phyloP scores from a whole-genome alignment of 768 basidiomycete genomes.

The Russula compacta region DNA sequence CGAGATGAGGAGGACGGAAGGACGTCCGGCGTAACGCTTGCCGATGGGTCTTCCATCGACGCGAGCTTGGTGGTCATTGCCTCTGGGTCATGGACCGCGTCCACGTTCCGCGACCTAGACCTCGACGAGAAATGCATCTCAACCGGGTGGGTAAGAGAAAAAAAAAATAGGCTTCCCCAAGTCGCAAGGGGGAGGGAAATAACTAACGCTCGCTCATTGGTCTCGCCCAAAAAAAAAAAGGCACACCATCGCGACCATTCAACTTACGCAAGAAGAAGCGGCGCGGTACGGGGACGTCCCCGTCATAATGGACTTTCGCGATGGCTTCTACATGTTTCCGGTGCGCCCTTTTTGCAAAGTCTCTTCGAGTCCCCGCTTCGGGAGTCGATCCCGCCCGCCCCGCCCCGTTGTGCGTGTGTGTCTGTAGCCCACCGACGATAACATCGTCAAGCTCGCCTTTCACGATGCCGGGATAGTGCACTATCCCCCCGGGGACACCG shows the following conservation, averaged over 20 bases:
- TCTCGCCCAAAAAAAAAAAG: slow-evolving; percentile 40
- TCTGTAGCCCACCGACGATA: slow-evolving; percentile 53
- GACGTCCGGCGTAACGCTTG: slow-evolving; percentile 53
- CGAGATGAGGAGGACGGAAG: slow-evolving; percentile 29
- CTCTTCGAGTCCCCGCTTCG: background rate
- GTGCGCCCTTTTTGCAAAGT: slow-evolving; percentile 31
- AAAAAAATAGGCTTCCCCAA: no score
- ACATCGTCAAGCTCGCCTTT: slow-evolving; percentile 69
- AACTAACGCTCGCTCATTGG: no score
- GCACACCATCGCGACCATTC: slow-evolving; percentile 70
- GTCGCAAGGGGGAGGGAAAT: no score
- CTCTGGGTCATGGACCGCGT: slow-evolving; percentile 80
- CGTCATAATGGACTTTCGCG: slow-evolving; percentile 62
- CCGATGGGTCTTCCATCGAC: slow-evolving; percentile 43
- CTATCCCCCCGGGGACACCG: slow-evolving; percentile 19
- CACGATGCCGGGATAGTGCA: slow-evolving; percentile 69
- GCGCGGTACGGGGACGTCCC: slow-evolving; percentile 50
- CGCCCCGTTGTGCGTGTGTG: background rate
- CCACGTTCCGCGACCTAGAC: slow-evolving; percentile 53
- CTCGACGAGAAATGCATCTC: slow-evolving; percentile 51
- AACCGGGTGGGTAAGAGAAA: slow-evolving; percentile 69
- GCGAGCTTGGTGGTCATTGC: slow-evolving; percentile 63
- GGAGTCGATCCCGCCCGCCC: background rate
- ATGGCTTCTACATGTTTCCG: slow-evolving; percentile 80
- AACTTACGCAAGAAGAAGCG: slow-evolving; percentile 64